Evolutionary conservation across 371 early-diverging fungal species (phyloP).

Genomic region (Actinomucor elegans): DNA sequence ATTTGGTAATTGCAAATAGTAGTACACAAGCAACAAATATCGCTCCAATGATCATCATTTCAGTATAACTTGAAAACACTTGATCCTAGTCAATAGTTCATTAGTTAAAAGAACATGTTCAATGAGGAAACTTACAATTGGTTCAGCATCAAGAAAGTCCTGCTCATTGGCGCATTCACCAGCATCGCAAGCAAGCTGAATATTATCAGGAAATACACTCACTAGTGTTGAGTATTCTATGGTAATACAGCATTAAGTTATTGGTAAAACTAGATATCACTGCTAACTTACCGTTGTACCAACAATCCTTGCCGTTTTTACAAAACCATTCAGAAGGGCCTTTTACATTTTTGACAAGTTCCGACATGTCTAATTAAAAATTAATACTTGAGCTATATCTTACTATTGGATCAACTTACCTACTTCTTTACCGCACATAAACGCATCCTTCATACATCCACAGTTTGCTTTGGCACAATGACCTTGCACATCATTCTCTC

Average conservation of each 20-base stretch:
- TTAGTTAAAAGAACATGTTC: background rate
- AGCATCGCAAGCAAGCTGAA: conserved; percentile 51
- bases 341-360: conserved; percentile 45
- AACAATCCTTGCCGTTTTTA: conserved; percentile 52
- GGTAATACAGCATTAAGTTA: background rate
- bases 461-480: conserved; percentile 49
- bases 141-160: conserved; percentile 39
- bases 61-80: conserved; percentile 38
- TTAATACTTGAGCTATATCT: background rate
- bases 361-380: conserved; percentile 40
- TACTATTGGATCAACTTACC: conserved; percentile 12
- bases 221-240: conserved; percentile 55
- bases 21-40: conserved; percentile 30
- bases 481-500: conserved; percentile 40
- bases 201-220: conserved; percentile 58
- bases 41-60: conserved; percentile 33
- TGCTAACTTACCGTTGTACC: conserved; percentile 49
- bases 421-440: conserved; percentile 65
- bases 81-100: conserved; percentile 20
- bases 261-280: background rate
- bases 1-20: conserved; percentile 25
- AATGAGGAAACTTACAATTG: conserved; percentile 26
- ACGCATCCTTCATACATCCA: conserved; percentile 53
- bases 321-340: conserved; percentile 52
- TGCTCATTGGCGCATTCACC: conserved; percentile 63